A percentile compares a stretch with the other conserved stretches of the same genome.
Evolutionary conservation across 768 basidiomycete species (phyloP).

Genomic region (Kwoniella sp.): DNA sequence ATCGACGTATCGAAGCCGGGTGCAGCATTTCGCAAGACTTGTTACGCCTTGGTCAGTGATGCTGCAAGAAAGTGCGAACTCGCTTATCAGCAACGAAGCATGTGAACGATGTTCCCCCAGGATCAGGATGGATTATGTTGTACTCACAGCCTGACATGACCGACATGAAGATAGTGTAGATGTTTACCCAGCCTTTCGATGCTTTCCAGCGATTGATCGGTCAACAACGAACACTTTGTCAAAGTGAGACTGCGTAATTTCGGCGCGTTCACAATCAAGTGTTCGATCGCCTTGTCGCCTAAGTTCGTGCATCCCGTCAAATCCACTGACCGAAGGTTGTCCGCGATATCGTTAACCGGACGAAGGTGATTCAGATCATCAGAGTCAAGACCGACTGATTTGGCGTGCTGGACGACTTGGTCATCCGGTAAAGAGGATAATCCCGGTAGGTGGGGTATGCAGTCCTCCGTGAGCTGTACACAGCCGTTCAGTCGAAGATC

Average conservation of each 20-base stretch:
- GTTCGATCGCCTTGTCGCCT: conserved; percentile 79
- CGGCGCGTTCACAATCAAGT: conserved; percentile 76
- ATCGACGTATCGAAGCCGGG: conserved; percentile 89
- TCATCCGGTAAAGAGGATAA: conserved; percentile 46
- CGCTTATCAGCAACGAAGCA: background rate
- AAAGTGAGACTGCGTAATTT: conserved; percentile 83
- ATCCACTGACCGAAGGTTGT: conserved; percentile 90
- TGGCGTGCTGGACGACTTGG: conserved; percentile 6
- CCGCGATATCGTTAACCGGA: conserved; percentile 60
- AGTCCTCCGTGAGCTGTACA: conserved; percentile 73
- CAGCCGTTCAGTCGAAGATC: conserved; percentile 87
- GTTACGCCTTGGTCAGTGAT: conserved; percentile 89
- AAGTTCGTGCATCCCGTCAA: conserved; percentile 79
- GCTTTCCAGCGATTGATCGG: conserved; percentile 77
- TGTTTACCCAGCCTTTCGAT: conserved; percentile 88
- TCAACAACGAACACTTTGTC: conserved; percentile 78
- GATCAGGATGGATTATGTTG: no score
- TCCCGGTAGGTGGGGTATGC: conserved; percentile 71
- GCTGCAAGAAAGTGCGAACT: conserved; percentile 55
- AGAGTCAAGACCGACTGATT: background rate
- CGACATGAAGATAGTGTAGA: conserved; percentile 91
- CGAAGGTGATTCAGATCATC: conserved; percentile 12
- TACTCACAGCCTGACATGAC: conserved; percentile 68
- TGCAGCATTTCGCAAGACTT: conserved; percentile 80
- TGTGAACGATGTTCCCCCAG: background rate